Conservation (phyloP, 257 asterid species). For the Nicotiana sylvestris region DNA sequence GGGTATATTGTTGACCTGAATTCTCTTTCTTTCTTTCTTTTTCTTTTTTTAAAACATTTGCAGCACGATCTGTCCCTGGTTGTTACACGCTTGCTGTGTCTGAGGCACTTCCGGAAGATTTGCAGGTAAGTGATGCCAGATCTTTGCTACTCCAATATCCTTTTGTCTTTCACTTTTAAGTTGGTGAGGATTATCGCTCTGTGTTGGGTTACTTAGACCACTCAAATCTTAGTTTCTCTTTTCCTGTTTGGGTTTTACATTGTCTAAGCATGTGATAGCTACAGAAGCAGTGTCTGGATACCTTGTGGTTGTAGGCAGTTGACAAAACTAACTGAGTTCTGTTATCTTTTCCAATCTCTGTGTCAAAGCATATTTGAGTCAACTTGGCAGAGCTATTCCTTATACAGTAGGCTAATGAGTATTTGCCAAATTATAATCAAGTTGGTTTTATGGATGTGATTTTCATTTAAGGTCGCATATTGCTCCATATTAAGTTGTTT, state of each 20-base stretch:
- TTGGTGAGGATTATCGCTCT: too few relatives aligned
- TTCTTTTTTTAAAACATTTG: slow-evolving; percentile 15
- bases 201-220: too few relatives aligned
- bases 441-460: background rate
- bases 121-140: slow-evolving; percentile 38
- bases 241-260: background rate
- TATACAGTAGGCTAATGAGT: background rate
- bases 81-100: slow-evolving; percentile 89
- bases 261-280: background rate
- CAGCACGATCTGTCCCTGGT: slow-evolving; percentile 87
- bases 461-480: background rate
- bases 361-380: background rate
- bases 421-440: background rate
- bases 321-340: background rate
- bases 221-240: too few relatives aligned
- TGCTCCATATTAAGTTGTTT: background rate
- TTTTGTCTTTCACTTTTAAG: background rate
- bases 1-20: background rate
- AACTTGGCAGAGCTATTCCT: background rate
- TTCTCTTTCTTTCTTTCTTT: background rate
- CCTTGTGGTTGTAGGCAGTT: background rate
- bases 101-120: slow-evolving; percentile 73
- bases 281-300: background rate
- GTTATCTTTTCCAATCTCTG: background rate
- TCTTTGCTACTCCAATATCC: background rate